A percentile compares a stretch with the other conserved stretches of the same genome.
Conservation (phyloP, 306 rosid species). For the Benincasa hispida region DNA sequence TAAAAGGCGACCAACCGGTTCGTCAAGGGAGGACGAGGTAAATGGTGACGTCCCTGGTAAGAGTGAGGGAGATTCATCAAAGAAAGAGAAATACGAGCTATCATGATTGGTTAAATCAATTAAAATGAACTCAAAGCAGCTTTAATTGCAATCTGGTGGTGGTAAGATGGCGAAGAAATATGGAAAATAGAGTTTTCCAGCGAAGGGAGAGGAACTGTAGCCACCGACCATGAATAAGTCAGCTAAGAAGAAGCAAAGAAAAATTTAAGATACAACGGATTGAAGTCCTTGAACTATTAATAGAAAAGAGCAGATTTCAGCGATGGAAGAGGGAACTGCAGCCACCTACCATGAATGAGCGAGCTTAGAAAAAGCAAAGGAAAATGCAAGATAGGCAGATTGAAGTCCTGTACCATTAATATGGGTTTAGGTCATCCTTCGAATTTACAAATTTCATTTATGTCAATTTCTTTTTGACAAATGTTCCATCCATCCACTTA, state of each 20-base stretch:
- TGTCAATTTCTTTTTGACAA: too few relatives aligned
- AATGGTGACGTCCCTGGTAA: constrained; percentile 18
- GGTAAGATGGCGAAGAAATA: constrained; percentile 15
- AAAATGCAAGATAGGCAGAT: too few relatives aligned
- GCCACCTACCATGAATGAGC: too few relatives aligned
- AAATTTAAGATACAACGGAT: neutral
- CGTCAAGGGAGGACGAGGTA: neutral
- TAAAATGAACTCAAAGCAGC: constrained; percentile 57
- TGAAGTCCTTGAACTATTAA: too few relatives aligned
- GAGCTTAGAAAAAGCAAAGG: too few relatives aligned
- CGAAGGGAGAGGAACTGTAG: constrained; percentile 11
- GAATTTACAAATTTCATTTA: too few relatives aligned
- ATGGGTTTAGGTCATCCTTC: too few relatives aligned
- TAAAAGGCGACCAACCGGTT: too few relatives aligned
- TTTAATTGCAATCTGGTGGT: constrained; percentile 22
- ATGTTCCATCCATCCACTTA: too few relatives aligned
- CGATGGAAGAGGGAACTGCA: too few relatives aligned
- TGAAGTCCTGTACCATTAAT: too few relatives aligned
- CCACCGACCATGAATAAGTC: constrained; percentile 14
- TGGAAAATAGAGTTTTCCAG: constrained; percentile 14
- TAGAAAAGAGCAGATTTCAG: too few relatives aligned
- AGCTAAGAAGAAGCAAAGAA: constrained; percentile 16
- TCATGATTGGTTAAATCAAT: constrained; percentile 47
- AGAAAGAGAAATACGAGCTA: constrained; percentile 38
- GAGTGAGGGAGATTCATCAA: constrained; percentile 15